Percentiles rank a stretch among this genome's conserved stretches.
Evolutionary conservation across 129 eudicot genomes (phyloP).

Genomic region (Pittosporum tobira): DNA sequence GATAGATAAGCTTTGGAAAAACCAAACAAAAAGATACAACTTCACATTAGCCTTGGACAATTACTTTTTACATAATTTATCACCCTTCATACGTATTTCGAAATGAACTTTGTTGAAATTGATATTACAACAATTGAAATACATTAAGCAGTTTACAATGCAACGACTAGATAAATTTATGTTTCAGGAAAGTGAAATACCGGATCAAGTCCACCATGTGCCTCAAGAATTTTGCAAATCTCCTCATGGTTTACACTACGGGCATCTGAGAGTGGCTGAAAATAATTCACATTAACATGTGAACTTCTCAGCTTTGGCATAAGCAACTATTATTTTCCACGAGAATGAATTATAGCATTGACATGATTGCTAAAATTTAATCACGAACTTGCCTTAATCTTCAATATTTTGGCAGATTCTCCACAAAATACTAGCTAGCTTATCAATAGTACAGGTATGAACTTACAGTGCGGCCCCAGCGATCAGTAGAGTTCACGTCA

Average conservation of each 20-base stretch:
- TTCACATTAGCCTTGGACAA: background rate
- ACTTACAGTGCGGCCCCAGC: constrained; percentile 82
- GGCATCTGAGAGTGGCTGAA: constrained; percentile 73
- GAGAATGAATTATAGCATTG: background rate
- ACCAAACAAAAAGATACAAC: background rate
- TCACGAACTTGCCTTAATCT: background rate
- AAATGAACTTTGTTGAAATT: background rate
- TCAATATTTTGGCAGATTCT: background rate
- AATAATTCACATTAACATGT: constrained; percentile 8
- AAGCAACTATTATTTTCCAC: background rate
- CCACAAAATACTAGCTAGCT: background rate
- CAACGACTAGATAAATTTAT: background rate
- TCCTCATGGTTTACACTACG: constrained; percentile 50
- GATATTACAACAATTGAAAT: background rate
- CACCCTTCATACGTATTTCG: background rate
- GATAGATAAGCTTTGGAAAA: background rate
- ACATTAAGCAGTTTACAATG: background rate
- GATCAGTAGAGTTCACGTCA: constrained; percentile 48
- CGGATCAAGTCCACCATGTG: constrained; percentile 60
- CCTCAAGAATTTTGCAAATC: constrained; percentile 48
- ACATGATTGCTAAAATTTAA: background rate
- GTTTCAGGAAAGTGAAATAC: constrained; percentile 18
- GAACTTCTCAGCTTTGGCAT: background rate
- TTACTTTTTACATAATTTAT: no score
- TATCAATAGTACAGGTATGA: background rate